Evolutionary conservation across 208 protist genomes (phyloP), one percentile per base, ranked within the genome.

Genomic region (Trypanosoma brucei): DNA sequence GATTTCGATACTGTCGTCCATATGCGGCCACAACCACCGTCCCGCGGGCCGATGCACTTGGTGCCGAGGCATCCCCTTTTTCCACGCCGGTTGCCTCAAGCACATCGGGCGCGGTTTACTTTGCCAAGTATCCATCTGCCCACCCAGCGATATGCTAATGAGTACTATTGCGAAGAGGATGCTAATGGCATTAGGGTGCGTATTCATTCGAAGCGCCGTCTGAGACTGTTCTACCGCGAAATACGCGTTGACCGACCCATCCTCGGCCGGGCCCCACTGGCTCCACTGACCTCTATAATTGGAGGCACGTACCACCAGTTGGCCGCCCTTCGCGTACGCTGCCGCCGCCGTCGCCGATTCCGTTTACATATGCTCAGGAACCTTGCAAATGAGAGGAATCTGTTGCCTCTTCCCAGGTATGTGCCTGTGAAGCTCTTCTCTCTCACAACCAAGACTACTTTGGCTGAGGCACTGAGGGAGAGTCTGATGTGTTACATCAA

Each of bases 391-490:
- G 38, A 35, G 13, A 40, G 30, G 30, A 8, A 8, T 4, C 22
- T 44, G 60, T 5, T 30, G 58, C 49, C 64, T 9, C 36, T 13
- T 13, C 60, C 31, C 22, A 52, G 45, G 0, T 68, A 65, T 2
- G 83, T 81, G 4, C 84, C 84, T 11, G 84, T 94, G 35, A 94
- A 94, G 64, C 75, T 94, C 22, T 94, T 92, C 72, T 92, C 88
- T 14, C 81, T 94, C 38, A 94, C 88, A 1, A 83, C 83, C 8
- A 66, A 81, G 51, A 56, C 45, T 14, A 74, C 78, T 13, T 59
- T 92, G 30, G 56, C 80, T 8, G 74, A 63, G 5, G 88, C 88
- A 8, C 59, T 94, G 49, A 56, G 65, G 34, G 81, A 84, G 46
- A 87, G 75, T 59, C 81, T 87, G 55, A 53, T 72, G 46, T 80